phyloP scores from a whole-genome alignment of 768 basidiomycete genomes.

The Pisolithus microcarpus region DNA sequence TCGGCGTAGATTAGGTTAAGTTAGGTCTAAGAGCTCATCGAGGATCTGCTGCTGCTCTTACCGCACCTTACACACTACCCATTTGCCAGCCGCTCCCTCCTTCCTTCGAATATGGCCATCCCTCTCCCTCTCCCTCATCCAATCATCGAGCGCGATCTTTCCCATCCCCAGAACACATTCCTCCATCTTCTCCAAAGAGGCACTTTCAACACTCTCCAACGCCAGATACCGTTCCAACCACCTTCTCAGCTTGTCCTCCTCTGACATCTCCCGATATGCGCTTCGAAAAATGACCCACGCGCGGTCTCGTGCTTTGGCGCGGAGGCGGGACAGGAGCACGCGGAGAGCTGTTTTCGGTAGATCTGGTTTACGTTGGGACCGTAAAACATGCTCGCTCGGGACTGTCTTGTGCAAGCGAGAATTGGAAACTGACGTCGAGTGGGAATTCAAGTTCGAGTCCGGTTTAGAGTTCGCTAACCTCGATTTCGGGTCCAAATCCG shows the following conservation, averaged over 20 bases:
- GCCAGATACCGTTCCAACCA: constrained; percentile 49
- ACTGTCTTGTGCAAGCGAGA: constrained; percentile 1
- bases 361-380: constrained; percentile 4
- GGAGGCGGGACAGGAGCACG: constrained; percentile 39
- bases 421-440: constrained; percentile 18
- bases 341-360: constrained; percentile 38
- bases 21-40: constrained; percentile 75
- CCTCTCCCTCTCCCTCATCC: constrained; percentile 39
- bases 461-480: too few species aligned
- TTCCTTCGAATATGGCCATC: constrained; percentile 48
- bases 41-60: constrained; percentile 7
- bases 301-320: constrained; percentile 43
- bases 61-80: constrained; percentile 53
- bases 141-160: constrained; percentile 37
- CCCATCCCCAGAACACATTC: constrained; percentile 1
- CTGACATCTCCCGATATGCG: constrained; percentile 55
- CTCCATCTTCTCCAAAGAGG: not conserved
- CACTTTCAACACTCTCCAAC: constrained; percentile 31
- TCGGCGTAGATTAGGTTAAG: too few species aligned
- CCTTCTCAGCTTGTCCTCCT: constrained; percentile 29
- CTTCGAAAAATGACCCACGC: constrained; percentile 55
- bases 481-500: too few species aligned
- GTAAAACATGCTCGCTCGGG: not conserved
- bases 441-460: not conserved
- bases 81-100: constrained; percentile 50